Percentiles rank a stretch among this genome's conserved stretches.
Evolutionary conservation across 257 asterid species (phyloP).

Genomic region (Leonotis leonurus): DNA sequence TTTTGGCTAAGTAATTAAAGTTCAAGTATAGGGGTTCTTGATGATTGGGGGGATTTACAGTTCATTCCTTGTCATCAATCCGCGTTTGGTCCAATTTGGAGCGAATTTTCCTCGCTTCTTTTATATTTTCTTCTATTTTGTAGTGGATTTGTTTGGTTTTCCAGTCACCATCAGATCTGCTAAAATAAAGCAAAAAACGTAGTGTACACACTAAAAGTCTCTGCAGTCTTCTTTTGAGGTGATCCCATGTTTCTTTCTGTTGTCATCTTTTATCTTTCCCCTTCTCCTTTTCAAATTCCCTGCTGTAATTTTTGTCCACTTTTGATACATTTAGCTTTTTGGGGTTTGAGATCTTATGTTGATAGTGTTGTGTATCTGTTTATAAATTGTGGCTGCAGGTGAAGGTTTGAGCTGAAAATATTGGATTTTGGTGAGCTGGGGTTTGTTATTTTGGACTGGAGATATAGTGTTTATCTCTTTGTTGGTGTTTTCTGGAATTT

Average conservation of each 20-base stretch:
- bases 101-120: conserved; percentile 14
- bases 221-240: conserved; percentile 18
- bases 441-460: conserved; percentile 7
- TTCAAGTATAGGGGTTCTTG: conserved; percentile 6
- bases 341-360: conserved; percentile 24
- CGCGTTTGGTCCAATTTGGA: conserved; percentile 45
- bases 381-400: conserved; percentile 19
- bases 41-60: conserved; percentile 17
- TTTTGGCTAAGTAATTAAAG: not conserved
- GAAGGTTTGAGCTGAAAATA: not conserved
- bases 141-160: conserved; percentile 20
- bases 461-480: conserved; percentile 10
- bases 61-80: conserved; percentile 64
- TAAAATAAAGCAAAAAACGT: conserved; percentile 10
- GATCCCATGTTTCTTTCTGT: conserved; percentile 23
- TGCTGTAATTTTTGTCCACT: conserved; percentile 6
- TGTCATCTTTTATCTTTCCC: conserved; percentile 14
- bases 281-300: not conserved
- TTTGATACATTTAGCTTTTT: not conserved
- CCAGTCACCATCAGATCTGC: conserved; percentile 56
- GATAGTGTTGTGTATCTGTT: not conserved
- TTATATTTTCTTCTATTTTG: conserved; percentile 15
- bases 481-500: not conserved
- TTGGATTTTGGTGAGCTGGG: not conserved
- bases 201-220: conserved; percentile 11